These are phyloP conservation scores for Neolentinus lepideus DNA, from an alignment of 1,284 basidiomycete species.

Conservation along the genomic window DNA sequence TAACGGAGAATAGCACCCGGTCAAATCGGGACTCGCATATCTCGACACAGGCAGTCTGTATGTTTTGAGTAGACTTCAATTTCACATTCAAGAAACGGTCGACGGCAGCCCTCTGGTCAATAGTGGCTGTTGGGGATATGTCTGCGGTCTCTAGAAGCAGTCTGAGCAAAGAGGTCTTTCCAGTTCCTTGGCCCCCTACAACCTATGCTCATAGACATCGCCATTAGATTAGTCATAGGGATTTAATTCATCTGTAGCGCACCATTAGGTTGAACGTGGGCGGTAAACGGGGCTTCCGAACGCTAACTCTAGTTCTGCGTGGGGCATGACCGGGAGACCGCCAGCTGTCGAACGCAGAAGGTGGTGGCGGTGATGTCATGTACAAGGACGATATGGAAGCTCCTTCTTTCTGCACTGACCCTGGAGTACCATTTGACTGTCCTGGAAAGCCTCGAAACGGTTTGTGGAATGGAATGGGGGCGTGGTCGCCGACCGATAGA, in stretches of 20 bases:
- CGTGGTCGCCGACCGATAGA: slow-evolving; percentile 38
- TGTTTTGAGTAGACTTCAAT: slow-evolving; percentile 49
- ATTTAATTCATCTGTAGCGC: slow-evolving; percentile 15
- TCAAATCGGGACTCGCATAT: slow-evolving; percentile 77
- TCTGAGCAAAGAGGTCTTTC: slow-evolving; percentile 69
- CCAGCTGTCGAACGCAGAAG: slow-evolving; percentile 48
- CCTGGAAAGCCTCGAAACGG: slow-evolving; percentile 54
- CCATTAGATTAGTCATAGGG: not conserved
- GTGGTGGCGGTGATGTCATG: slow-evolving; percentile 45
- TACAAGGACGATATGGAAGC: slow-evolving; percentile 62
- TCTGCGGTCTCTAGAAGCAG: slow-evolving; percentile 71
- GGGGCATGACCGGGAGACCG: slow-evolving; percentile 29
- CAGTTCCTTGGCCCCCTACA: slow-evolving; percentile 69
- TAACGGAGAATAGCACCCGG: slow-evolving; percentile 63
- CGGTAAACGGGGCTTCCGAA: slow-evolving; percentile 51
- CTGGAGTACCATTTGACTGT: slow-evolving; percentile 22
- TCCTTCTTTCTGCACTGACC: slow-evolving; percentile 16
- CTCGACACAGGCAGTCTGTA: slow-evolving; percentile 64
- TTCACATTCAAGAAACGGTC: slow-evolving; percentile 51
- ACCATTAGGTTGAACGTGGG: slow-evolving; percentile 84
- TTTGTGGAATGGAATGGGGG: slow-evolving; percentile 70
- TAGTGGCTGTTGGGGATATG: slow-evolving; percentile 60
- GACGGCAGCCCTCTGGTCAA: slow-evolving; percentile 57
- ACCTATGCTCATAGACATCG: slow-evolving; percentile 37
- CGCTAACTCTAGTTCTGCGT: slow-evolving; percentile 30